Base-by-base conservation (phyloP, 257 asterid species). In the Misopates orontium region DNA sequence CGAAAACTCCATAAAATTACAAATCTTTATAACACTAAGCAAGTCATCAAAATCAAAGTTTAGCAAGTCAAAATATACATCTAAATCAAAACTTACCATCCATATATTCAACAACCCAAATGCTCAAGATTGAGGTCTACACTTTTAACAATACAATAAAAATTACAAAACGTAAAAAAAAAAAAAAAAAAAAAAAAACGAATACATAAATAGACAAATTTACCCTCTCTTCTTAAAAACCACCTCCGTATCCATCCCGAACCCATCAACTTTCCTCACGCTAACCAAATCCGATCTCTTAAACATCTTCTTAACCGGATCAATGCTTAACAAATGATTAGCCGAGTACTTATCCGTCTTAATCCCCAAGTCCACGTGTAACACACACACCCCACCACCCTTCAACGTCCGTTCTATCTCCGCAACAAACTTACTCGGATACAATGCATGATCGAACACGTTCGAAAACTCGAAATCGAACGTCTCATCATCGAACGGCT, bases 361-460 rank as follows among this genome's bases (percentile, higher is more conserved):
- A 19, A 57, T 71, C 4, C 76, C 48, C 0, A 88, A 16, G 67
- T 85, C 77, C 84, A 89, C 87, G 90, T 86, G 95, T 56, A 89
- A 18, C 1, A 81, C 92, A 24, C 92, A 82, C 10, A 86, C 73
- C 48, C 95, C 95, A 1, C 83, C 85, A 2, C 75, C 73, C 80
- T 66, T 80, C 47, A 89, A 17, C 50, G 95, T 89, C 81, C 96
- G 87, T 70, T 89, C 82, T 79, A 89, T 89, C 90, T 89, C 95
- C 4, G 74, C 82, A 20, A 79, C 88, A 19, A 82, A 86, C 48
- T 74, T 88, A 17, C 79, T 76, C 49, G 96, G 96, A 12, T 79
- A 83, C 48, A 87, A 70, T 13, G 92, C 92, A 60, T 87, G 95
- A 62, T 87, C 95, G 45, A 87, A 87, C 66, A 85, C 92, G 40